Evolutionary conservation across 2,329 filamentous ascomycete genomes (phyloP).

Genomic region (Xylariales sp.): DNA sequence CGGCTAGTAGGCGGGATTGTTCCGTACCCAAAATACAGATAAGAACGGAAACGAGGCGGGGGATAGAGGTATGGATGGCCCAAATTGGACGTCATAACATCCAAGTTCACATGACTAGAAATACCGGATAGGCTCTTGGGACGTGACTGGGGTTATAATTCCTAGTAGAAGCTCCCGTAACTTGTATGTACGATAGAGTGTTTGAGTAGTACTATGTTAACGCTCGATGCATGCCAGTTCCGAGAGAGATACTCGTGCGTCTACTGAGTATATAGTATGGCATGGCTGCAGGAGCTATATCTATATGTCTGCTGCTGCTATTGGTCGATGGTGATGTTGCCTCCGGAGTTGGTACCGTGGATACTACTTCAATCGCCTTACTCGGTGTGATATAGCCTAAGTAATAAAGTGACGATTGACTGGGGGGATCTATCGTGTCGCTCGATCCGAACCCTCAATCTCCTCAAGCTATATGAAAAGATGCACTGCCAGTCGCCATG

Average conservation of each 20-base stretch:
- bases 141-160: neutral
- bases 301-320: slow-evolving; percentile 9
- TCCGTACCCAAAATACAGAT: neutral
- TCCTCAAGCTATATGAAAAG: neutral
- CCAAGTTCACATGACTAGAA: neutral
- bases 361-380: slow-evolving; percentile 19
- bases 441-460: neutral
- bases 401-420: slow-evolving; percentile 8
- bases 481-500: neutral
- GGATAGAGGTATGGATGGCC: too few species aligned
- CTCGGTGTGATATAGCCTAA: slow-evolving; percentile 29
- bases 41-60: neutral
- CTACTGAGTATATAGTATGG: slow-evolving; percentile 7
- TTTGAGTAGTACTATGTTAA: neutral
- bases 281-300: neutral
- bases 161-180: neutral
- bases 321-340: slow-evolving; percentile 20
- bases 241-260: slow-evolving; percentile 2
- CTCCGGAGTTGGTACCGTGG: slow-evolving; percentile 25
- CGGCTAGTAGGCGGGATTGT: neutral
- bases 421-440: neutral
- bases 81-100: neutral
- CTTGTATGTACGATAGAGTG: neutral
- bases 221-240: neutral
- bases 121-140: too few species aligned